A percentile compares a stretch with the other conserved stretches of the same genome.
Evolutionary conservation across 345 rosid genomes (phyloP).

Genomic region (Microthlaspi erraticum): DNA sequence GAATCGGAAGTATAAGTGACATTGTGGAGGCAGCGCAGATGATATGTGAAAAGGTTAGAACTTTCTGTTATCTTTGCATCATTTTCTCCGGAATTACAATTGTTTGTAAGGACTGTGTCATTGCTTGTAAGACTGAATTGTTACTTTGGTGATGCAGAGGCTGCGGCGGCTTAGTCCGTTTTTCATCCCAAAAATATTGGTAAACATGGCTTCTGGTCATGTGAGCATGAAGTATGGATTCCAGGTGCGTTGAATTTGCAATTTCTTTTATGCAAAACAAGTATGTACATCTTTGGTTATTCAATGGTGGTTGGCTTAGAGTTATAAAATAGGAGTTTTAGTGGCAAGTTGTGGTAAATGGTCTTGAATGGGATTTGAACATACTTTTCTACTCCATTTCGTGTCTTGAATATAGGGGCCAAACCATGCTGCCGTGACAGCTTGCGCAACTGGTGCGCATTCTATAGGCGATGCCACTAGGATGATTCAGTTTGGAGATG

Average conservation of each 20-base stretch:
- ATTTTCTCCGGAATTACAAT: neutral
- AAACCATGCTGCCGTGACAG: conserved; percentile 99
- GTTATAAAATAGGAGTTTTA: neutral
- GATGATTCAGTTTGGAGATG: conserved; percentile 97
- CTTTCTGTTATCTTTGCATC: conserved; percentile 21
- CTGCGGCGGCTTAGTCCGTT: conserved; percentile 92
- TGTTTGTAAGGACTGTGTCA: neutral
- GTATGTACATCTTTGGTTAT: neutral
- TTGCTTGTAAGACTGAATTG: conserved; percentile 11
- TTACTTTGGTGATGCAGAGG: conserved; percentile 61
- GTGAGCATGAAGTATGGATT: conserved; percentile 97
- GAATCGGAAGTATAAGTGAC: conserved; percentile 91
- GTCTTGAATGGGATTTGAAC: neutral
- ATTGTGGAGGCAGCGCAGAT: conserved; percentile 81
- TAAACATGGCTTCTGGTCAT: conserved; percentile 97
- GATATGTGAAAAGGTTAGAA: conserved; percentile 84
- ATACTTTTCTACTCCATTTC: neutral
- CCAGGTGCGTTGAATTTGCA: conserved; percentile 59
- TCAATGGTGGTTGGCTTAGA: neutral
- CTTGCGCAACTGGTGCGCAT: conserved; percentile 98
- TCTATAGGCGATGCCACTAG: conserved; percentile 96
- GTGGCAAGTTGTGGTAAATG: neutral
- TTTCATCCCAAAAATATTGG: conserved; percentile 91
- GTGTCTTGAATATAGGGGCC: conserved; percentile 66
- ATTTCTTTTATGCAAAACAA: neutral